Conservation (phyloP, 768 basidiomycete genomes). For the Russula emetica region DNA sequence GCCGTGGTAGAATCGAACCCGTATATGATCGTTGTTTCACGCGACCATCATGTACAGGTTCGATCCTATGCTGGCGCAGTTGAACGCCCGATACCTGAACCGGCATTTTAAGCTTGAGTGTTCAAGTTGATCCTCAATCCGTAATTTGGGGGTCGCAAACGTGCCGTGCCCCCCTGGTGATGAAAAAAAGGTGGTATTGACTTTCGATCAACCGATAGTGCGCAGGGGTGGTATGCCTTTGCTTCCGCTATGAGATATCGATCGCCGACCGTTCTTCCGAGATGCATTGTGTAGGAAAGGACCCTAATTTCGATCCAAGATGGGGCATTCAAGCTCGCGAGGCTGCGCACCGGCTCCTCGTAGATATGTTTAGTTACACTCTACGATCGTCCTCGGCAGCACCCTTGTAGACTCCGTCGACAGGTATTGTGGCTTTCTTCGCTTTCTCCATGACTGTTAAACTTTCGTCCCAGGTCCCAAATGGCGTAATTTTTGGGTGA, state of each 20-base stretch:
- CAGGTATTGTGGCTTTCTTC: constrained; percentile 37
- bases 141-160: constrained; percentile 51
- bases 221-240: constrained; percentile 53
- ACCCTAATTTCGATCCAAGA: constrained; percentile 60
- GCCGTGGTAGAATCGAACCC: constrained; percentile 21
- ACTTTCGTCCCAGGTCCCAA: constrained; percentile 28
- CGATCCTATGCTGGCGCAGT: constrained; percentile 40
- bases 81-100: constrained; percentile 50
- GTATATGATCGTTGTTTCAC: constrained; percentile 11
- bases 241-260: constrained; percentile 54
- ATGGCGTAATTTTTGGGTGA: no score
- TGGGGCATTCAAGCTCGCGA: constrained; percentile 46
- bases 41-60: no score
- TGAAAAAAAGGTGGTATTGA: not conserved
- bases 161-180: not conserved
- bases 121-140: constrained; percentile 52
- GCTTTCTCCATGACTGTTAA: no score
- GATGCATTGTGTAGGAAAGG: constrained; percentile 63
- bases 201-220: constrained; percentile 35
- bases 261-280: constrained; percentile 60
- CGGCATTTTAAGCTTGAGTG: constrained; percentile 44
- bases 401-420: constrained; percentile 54
- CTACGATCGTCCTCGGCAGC: constrained; percentile 45
- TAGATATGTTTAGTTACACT: constrained; percentile 47
- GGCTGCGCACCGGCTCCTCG: constrained; percentile 41